phyloP scores from a whole-genome alignment of 192 early-diverging fungal genomes.

The Radiomyces spectabilis region DNA sequence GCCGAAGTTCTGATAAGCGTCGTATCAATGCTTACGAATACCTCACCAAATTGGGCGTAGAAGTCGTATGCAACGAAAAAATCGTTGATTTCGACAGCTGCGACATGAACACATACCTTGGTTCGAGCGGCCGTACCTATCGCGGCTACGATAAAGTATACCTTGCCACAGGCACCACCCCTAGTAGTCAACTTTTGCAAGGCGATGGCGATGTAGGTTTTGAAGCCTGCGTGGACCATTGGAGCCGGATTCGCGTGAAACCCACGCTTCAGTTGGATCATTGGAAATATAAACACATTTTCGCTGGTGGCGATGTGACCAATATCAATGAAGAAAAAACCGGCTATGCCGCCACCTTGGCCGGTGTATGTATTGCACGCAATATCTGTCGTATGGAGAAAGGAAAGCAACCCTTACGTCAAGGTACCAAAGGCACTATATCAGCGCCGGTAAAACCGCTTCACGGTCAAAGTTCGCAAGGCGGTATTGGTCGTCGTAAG shows the following conservation, averaged over 20 bases:
- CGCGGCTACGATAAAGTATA: conserved; percentile 22
- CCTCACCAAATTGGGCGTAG: conserved; percentile 14
- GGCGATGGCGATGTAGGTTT: conserved; percentile 2
- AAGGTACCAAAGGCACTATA: conserved; percentile 21
- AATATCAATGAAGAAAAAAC: conserved; percentile 37
- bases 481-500: conserved; percentile 29
- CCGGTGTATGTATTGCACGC: conserved; percentile 25
- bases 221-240: conserved; percentile 13
- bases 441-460: conserved; percentile 21
- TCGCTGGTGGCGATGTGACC: conserved; percentile 34
- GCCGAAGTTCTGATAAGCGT: conserved; percentile 3
- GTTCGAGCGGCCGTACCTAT: conserved; percentile 17
- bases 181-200: conserved; percentile 15
- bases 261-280: conserved; percentile 34
- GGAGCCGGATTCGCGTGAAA: conserved; percentile 24
- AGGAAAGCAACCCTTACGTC: conserved; percentile 23
- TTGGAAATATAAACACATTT: conserved; percentile 25
- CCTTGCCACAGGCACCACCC: conserved; percentile 22
- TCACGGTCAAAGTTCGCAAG: conserved; percentile 16
- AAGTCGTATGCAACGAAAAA: conserved; percentile 18
- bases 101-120: conserved; percentile 9
- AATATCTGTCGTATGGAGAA: conserved; percentile 33
- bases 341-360: conserved; percentile 29
- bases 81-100: conserved; percentile 16
- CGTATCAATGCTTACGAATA: conserved; percentile 10